Evolutionary conservation across 2,329 filamentous ascomycete genomes (phyloP).

Genomic region (Fusarium piperis): DNA sequence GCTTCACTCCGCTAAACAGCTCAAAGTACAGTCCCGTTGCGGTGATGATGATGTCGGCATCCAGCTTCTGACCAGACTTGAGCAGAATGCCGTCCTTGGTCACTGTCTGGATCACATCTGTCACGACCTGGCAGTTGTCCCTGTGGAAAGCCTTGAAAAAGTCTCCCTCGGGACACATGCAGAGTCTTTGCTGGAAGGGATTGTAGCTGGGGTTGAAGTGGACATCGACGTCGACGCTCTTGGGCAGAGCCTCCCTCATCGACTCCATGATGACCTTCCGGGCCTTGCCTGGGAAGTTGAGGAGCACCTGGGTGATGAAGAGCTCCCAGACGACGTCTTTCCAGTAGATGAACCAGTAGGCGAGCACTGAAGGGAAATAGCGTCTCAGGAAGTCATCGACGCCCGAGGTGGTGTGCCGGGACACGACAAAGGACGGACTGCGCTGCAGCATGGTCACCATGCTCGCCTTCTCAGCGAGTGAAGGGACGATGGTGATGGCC

Average conservation of each 20-base stretch:
- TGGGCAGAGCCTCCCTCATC: conserved; percentile 63
- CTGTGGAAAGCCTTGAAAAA: conserved; percentile 62
- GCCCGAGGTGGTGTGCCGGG: conserved; percentile 56
- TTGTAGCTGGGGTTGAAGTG: conserved; percentile 73
- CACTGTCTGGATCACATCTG: conserved; percentile 62
- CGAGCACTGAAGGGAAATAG: conserved; percentile 58
- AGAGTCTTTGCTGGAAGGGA: conserved; percentile 80
- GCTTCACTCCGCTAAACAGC: conserved; percentile 62
- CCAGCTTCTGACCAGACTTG: conserved; percentile 58
- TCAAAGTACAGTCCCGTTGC: conserved; percentile 73
- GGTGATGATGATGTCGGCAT: conserved; percentile 74
- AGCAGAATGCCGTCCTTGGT: conserved; percentile 59
- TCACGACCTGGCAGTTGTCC: conserved; percentile 59
- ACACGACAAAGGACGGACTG: conserved; percentile 75
- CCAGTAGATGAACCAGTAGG: conserved; percentile 59
- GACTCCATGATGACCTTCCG: conserved; percentile 50
- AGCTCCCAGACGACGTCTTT: conserved; percentile 58
- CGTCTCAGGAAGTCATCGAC: conserved; percentile 51
- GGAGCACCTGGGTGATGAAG: conserved; percentile 49
- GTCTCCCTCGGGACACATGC: conserved; percentile 68
- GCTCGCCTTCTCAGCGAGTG: conserved; percentile 69
- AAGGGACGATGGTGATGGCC: conserved; percentile 79
- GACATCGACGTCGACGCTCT: conserved; percentile 62
- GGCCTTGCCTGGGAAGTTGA: conserved; percentile 39
- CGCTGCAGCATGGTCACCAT: conserved; percentile 84